phyloP scores from a whole-genome alignment of 2,329 filamentous ascomycete species.

The Exophiala lecanii-corni region DNA sequence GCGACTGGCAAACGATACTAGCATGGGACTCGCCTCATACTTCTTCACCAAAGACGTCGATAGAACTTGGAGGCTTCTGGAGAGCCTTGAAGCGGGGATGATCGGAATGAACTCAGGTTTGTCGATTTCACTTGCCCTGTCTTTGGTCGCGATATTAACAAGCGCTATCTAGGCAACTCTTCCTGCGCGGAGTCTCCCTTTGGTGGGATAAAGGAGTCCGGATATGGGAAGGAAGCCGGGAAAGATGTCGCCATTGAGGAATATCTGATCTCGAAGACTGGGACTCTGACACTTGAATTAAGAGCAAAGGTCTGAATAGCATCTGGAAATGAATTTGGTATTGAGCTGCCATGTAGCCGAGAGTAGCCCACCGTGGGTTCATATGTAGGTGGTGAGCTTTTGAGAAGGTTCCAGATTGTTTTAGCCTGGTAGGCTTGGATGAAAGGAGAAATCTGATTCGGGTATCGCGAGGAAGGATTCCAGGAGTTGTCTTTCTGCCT shows the following conservation, averaged over 20 bases:
- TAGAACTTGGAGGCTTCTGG: conserved; percentile 54
- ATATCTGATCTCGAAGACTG: conserved; percentile 1
- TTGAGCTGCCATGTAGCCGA: no score
- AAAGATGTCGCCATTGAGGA: not conserved
- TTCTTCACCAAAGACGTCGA: conserved; percentile 58
- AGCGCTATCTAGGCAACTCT: conserved; percentile 45
- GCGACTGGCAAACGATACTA: conserved; percentile 47
- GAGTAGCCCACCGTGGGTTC: no score
- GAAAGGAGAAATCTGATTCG: conserved; percentile 5
- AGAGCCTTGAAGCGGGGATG: conserved; percentile 55
- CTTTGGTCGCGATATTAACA: not conserved
- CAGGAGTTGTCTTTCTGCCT: conserved; percentile 9
- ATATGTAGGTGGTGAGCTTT: no score
- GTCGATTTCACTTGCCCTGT: not conserved
- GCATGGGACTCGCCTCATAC: conserved; percentile 56
- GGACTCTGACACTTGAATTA: conserved; percentile 3
- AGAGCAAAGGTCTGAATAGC: no score
- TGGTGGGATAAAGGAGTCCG: conserved; percentile 64
- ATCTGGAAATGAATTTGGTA: no score
- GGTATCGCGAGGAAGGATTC: conserved; percentile 11
- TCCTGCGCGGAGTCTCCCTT: conserved; percentile 63
- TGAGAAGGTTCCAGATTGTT: no score
- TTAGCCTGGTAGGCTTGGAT: no score
- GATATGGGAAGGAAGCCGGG: conserved; percentile 52
- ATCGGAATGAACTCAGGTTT: conserved; percentile 36